A percentile compares a stretch with the other conserved stretches of the same genome.
phyloP scores from a whole-genome alignment of 1,139 yeast genomes.

The Sugiyamaella pinicola region DNA sequence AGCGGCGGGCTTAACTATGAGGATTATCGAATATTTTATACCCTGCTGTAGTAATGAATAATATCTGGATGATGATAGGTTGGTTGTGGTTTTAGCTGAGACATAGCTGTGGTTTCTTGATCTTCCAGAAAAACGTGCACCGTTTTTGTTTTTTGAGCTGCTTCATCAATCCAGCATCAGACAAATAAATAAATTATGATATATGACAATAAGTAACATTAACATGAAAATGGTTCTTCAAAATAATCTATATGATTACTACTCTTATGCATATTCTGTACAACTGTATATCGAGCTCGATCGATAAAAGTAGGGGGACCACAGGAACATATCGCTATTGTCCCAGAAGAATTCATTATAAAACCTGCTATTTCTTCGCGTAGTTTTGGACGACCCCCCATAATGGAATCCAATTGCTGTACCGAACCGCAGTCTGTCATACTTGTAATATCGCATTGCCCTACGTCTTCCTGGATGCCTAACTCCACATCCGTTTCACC shows the following conservation, averaged over 20 bases:
- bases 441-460: slow-evolving; percentile 19
- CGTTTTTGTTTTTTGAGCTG: neutral
- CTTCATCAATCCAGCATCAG: neutral
- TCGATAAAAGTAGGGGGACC: slow-evolving; percentile 50
- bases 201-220: slow-evolving; percentile 7
- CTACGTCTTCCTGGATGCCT: neutral
- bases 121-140: neutral
- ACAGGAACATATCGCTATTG: slow-evolving; percentile 46
- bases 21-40: neutral
- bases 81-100: too few relatives aligned
- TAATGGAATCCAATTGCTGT: slow-evolving; percentile 1
- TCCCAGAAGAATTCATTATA: slow-evolving; percentile 42
- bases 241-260: slow-evolving; percentile 40
- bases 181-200: neutral
- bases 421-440: slow-evolving; percentile 32
- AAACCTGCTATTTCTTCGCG: slow-evolving; percentile 43
- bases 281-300: slow-evolving; percentile 42
- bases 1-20: neutral
- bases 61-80: neutral
- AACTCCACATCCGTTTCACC: slow-evolving; percentile 27
- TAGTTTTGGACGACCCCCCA: slow-evolving; percentile 49
- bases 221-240: slow-evolving; percentile 46
- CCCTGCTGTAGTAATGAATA: neutral
- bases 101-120: neutral
- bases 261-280: slow-evolving; percentile 33